These are phyloP conservation scores for Saccharomycopsis capsularis DNA, from an alignment of 805 yeast species.

Conservation along the genomic window DNA sequence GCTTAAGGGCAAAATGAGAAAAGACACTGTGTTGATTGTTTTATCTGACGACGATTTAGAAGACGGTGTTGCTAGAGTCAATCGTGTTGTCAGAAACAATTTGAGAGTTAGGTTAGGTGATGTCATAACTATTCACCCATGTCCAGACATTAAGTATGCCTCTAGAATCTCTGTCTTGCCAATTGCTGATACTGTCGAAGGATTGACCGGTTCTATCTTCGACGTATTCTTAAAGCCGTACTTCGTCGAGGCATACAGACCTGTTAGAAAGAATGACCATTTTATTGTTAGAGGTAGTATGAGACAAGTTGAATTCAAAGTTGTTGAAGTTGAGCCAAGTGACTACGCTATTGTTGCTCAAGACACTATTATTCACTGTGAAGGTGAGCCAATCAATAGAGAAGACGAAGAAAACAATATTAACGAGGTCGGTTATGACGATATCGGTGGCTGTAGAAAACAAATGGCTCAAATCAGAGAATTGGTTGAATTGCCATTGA, in stretches of 20 bases:
- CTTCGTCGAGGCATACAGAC: constrained; percentile 98
- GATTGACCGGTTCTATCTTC: constrained; percentile 91
- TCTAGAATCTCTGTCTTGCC: constrained; percentile 91
- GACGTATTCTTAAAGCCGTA: constrained; percentile 96
- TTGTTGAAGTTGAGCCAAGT: constrained; percentile 95
- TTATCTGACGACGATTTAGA: constrained; percentile 94
- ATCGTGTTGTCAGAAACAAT: constrained; percentile 94
- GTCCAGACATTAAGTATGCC: constrained; percentile 98
- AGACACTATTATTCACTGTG: constrained; percentile 96
- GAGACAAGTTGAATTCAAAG: constrained; percentile 99
- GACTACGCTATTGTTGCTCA: constrained; percentile 98
- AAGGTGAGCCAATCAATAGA: constrained; percentile 97
- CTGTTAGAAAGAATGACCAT: constrained; percentile 95
- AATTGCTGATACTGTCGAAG: constrained; percentile 96
- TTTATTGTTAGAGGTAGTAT: constrained; percentile 97
- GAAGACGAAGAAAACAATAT: constrained; percentile 96
- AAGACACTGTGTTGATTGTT: constrained; percentile 93
- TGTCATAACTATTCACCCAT: constrained; percentile 82
- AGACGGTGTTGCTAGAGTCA: constrained; percentile 89
- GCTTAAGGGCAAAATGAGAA: constrained; percentile 96
- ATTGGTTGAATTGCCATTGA: constrained; percentile 92
- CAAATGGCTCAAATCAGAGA: constrained; percentile 99
- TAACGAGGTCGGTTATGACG: constrained; percentile 97
- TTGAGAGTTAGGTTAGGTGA: constrained; percentile 92
- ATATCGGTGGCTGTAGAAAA: constrained; percentile 97